Percentiles rank a stretch among this genome's conserved stretches.
phyloP scores from a whole-genome alignment of 768 basidiomycete species.

The Crepidotus variabilis region DNA sequence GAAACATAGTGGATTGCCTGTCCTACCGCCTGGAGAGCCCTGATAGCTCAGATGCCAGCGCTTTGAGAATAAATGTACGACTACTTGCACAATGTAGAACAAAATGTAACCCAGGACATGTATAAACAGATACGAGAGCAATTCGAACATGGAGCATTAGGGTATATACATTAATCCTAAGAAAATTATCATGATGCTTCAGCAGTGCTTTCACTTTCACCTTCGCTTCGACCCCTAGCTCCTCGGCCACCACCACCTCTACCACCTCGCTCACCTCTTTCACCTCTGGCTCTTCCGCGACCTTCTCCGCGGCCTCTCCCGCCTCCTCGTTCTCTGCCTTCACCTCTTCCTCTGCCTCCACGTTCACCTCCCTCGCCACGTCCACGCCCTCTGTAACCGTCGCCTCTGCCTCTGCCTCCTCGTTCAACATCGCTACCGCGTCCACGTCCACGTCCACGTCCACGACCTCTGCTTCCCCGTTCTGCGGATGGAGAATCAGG shows the following conservation, averaged over 20 bases:
- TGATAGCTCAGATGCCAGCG: no score
- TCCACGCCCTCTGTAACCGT: constrained; percentile 11
- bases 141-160: no score
- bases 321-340: constrained; percentile 1
- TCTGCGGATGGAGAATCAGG: neutral
- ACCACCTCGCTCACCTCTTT: neutral
- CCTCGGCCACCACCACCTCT: constrained; percentile 4
- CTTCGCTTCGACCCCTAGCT: neutral
- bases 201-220: neutral
- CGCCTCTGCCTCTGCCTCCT: constrained; percentile 10
- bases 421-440: constrained; percentile 4
- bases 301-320: constrained; percentile 5
- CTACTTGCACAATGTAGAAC: no score
- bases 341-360: constrained; percentile 3
- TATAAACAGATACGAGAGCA: no score
- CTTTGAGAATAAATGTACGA: no score
- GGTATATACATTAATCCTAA: no score
- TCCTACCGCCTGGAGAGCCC: neutral
- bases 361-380: neutral
- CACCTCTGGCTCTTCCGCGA: constrained; percentile 4
- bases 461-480: neutral
- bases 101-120: no score
- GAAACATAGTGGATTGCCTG: neutral
- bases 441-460: constrained; percentile 1
- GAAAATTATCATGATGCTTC: neutral